Evolutionary conservation across 2,329 filamentous ascomycete species (phyloP).

Genomic region (Hymenotorrendiella dingleyae): DNA sequence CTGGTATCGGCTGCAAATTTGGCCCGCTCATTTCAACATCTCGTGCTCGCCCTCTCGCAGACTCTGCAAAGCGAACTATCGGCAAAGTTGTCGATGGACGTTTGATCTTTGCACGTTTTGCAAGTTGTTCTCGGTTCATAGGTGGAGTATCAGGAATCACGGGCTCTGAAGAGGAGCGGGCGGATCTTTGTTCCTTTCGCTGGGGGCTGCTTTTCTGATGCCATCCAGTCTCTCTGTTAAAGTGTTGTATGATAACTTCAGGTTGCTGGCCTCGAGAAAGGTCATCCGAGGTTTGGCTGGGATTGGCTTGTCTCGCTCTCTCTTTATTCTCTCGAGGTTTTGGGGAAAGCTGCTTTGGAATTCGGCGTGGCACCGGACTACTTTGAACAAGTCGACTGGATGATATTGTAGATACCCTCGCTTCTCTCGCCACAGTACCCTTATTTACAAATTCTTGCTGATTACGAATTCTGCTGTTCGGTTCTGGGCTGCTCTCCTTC

Average conservation of each 20-base stretch:
- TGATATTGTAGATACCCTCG: too few species aligned
- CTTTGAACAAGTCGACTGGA: too few species aligned
- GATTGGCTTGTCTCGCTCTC: too few species aligned
- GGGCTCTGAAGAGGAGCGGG: background rate
- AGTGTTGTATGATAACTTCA: conserved; percentile 4
- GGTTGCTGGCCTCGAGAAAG: too few species aligned
- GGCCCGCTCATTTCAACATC: background rate
- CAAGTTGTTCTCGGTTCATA: conserved; percentile 18
- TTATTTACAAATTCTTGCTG: too few species aligned
- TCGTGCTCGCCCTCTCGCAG: background rate
- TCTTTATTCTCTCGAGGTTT: too few species aligned
- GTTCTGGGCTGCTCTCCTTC: background rate
- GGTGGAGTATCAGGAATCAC: background rate
- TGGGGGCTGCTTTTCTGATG: conserved; percentile 4
- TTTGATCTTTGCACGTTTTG: conserved; percentile 21
- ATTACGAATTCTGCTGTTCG: too few species aligned
- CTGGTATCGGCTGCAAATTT: background rate
- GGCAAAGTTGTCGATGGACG: conserved; percentile 21
- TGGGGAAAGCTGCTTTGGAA: too few species aligned
- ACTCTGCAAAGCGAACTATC: background rate
- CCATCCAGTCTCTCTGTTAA: conserved; percentile 14
- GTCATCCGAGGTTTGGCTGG: too few species aligned
- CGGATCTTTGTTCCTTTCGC: background rate
- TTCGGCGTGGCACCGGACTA: too few species aligned
- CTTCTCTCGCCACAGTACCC: too few species aligned